Evolutionary conservation across 208 protist species (phyloP).

Genomic region (Balamuthia mandrillaris): DNA sequence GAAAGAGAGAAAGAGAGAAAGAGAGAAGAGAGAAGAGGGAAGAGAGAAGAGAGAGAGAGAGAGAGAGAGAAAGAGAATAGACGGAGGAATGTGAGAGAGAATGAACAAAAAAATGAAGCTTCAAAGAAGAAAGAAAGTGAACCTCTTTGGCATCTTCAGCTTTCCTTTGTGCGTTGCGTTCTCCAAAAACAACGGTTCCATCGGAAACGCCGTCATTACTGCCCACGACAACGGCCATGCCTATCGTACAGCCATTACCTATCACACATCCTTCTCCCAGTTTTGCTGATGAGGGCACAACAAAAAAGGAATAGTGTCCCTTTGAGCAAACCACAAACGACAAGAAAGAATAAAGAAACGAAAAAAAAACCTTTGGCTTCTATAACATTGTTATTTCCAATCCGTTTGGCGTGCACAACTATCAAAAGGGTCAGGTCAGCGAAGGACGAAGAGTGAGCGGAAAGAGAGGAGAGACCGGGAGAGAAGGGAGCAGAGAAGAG

Average conservation of each 20-base stretch:
- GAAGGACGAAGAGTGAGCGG: too few species aligned
- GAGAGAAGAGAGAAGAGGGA: too few species aligned
- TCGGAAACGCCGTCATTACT: neutral
- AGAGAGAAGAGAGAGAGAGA: too few species aligned
- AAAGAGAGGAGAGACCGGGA: neutral
- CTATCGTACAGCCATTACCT: neutral
- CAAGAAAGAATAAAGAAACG: neutral
- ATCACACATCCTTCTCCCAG: constrained; percentile 5
- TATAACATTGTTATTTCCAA: neutral
- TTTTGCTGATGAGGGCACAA: neutral
- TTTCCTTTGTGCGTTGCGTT: neutral
- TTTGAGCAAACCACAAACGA: neutral
- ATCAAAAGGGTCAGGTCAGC: too few species aligned
- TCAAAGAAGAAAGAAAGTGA: neutral
- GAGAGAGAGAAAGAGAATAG: too few species aligned
- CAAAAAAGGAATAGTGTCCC: neutral
- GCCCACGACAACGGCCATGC: neutral
- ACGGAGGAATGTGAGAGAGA: too few species aligned
- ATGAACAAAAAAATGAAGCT: neutral
- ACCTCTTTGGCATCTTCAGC: neutral
- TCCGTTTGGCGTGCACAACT: neutral
- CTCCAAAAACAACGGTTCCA: neutral
- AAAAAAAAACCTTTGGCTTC: neutral
- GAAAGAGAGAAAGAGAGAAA: too few species aligned
- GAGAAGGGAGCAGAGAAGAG: neutral